phyloP scores from a whole-genome alignment of 495 filamentous ascomycete species.

The Xylaria palmicola region DNA sequence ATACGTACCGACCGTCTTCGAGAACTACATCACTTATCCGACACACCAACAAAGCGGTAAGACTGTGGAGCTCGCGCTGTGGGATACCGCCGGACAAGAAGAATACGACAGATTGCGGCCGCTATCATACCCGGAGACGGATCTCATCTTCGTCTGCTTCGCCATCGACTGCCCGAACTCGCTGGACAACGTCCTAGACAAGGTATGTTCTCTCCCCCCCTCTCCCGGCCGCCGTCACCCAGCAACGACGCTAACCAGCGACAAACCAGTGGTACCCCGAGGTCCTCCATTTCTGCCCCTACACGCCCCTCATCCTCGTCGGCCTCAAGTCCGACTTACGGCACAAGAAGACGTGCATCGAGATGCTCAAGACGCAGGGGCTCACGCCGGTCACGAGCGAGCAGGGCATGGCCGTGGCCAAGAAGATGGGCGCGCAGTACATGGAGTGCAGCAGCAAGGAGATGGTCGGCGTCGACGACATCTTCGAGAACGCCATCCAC shows the following conservation, averaged over 20 bases:
- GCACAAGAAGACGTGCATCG: conserved; percentile 90
- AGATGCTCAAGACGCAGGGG: conserved; percentile 96
- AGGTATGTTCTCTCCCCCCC: conserved; percentile 56
- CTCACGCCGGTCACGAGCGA: conserved; percentile 89
- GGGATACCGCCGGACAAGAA: conserved; percentile 98
- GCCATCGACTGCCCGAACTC: conserved; percentile 98
- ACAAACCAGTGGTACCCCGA: conserved; percentile 89
- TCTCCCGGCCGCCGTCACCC: neutral
- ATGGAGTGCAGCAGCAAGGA: conserved; percentile 99
- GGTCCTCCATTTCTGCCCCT: conserved; percentile 97
- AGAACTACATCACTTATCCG: conserved; percentile 98
- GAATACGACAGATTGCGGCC: conserved; percentile 96
- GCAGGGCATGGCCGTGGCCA: conserved; percentile 82
- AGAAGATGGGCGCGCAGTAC: conserved; percentile 90
- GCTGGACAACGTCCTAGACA: conserved; percentile 97
- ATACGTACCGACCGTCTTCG: conserved; percentile 99
- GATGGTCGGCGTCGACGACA: conserved; percentile 90
- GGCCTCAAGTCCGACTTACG: conserved; percentile 97
- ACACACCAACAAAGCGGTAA: conserved; percentile 83
- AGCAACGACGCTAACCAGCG: neutral
- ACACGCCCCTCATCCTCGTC: conserved; percentile 90
- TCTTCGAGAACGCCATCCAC: conserved; percentile 86
- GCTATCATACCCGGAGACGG: conserved; percentile 95
- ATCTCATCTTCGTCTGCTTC: conserved; percentile 97
- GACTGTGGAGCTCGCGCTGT: conserved; percentile 91